Conservation (phyloP, 306 rosid species). For the Fragaria vesca region DNA sequence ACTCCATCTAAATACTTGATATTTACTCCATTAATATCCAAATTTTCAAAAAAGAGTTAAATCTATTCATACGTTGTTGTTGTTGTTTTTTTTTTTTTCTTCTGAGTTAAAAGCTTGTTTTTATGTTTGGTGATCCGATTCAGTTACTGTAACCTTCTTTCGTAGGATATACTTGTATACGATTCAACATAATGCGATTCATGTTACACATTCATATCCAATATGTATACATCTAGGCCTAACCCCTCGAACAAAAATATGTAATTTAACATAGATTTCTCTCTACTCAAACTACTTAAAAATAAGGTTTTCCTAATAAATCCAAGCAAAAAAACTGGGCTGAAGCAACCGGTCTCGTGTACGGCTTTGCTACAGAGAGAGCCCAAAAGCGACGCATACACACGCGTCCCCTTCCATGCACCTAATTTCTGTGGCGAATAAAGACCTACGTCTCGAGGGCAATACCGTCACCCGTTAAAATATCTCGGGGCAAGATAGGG, state of each 20-base stretch:
- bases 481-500: conserved; percentile 6
- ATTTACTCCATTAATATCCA: neutral
- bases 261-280: too few species aligned
- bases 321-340: neutral
- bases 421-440: neutral
- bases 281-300: neutral
- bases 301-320: neutral
- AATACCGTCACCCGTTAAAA: neutral
- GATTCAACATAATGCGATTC: neutral
- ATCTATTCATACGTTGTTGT: too few species aligned
- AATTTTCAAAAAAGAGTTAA: too few species aligned
- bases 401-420: neutral
- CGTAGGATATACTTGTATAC: too few species aligned
- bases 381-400: conserved; percentile 14
- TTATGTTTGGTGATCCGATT: too few species aligned
- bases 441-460: neutral
- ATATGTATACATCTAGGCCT: neutral
- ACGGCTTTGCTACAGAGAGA: conserved; percentile 17
- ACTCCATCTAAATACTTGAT: neutral
- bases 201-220: too few species aligned
- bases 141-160: too few species aligned
- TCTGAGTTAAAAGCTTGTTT: neutral
- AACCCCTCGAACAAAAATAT: too few species aligned
- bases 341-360: conserved; percentile 21
- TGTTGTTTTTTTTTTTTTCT: too few species aligned